A percentile compares a stretch with the other conserved stretches of the same genome.
Evolutionary conservation across 2,329 filamentous ascomycete species (phyloP).

Genomic region (Penicillium sp.): DNA sequence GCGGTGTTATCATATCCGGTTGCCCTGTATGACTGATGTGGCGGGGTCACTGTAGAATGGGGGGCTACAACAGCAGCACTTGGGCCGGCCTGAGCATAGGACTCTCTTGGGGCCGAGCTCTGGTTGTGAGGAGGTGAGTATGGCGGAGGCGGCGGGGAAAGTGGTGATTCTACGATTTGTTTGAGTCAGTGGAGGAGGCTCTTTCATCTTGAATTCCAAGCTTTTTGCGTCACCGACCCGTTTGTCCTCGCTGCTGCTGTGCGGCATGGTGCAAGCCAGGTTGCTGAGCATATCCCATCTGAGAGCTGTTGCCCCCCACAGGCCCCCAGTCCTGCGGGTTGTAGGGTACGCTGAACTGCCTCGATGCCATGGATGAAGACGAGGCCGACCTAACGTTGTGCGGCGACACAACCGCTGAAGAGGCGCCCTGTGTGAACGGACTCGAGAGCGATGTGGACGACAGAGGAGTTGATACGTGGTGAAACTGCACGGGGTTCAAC

Average conservation of each 20-base stretch:
- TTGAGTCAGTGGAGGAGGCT: background rate
- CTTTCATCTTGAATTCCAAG: background rate
- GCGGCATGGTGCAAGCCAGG: conserved; percentile 25
- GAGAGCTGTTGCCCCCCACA: conserved; percentile 26
- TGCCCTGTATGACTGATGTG: conserved; percentile 13
- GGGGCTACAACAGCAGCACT: conserved; percentile 11
- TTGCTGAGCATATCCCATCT: conserved; percentile 24
- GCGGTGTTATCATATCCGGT: conserved; percentile 15
- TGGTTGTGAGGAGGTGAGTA: conserved; percentile 35
- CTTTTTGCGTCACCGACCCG: conserved; percentile 24
- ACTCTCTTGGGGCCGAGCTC: conserved; percentile 12
- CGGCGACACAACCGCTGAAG: conserved; percentile 35
- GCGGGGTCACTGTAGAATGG: conserved; percentile 2
- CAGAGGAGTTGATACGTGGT: conserved; percentile 35
- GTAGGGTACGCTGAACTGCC: conserved; percentile 43
- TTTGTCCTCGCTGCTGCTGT: conserved; percentile 22
- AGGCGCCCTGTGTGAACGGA: conserved; percentile 37
- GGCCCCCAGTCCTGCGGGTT: conserved; percentile 47
- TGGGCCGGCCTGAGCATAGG: conserved; percentile 9
- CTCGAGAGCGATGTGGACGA: conserved; percentile 42
- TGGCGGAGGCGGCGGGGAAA: conserved; percentile 35
- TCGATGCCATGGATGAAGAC: conserved; percentile 37
- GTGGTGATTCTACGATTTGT: conserved; percentile 19
- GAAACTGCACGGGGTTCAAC: conserved; percentile 33
- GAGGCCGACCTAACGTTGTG: conserved; percentile 30